Conservation (phyloP, 352 stramenopile genomes). For the Phytophthora aleatoria region DNA sequence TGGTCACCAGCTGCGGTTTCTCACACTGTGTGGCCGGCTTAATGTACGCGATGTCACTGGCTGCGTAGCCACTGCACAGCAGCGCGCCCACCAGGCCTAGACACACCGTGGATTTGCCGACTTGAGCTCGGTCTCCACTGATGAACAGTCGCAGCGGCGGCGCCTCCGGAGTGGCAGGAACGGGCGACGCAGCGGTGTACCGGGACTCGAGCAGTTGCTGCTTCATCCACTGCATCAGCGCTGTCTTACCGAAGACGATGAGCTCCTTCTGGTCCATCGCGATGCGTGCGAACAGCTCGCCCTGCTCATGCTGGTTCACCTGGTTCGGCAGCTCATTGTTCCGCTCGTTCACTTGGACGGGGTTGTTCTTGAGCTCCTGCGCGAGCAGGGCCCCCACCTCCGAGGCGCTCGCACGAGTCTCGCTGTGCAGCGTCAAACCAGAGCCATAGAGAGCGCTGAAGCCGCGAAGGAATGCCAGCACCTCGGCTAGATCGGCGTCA, state of each 20-base stretch:
- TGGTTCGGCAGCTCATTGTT: neutral
- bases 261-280: conserved; percentile 31
- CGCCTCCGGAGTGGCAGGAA: neutral
- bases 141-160: conserved; percentile 67
- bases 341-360: conserved; percentile 25
- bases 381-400: conserved; percentile 24
- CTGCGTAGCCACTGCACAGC: conserved; percentile 64
- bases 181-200: conserved; percentile 7
- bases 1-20: conserved; percentile 92
- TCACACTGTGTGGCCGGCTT: conserved; percentile 98
- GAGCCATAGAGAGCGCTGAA: conserved; percentile 64
- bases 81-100: conserved; percentile 93
- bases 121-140: conserved; percentile 85
- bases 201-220: conserved; percentile 40
- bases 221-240: conserved; percentile 43
- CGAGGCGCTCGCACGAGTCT: conserved; percentile 12
- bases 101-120: conserved; percentile 97
- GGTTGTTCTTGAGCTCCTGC: conserved; percentile 18
- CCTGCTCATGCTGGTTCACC: neutral
- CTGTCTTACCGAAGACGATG: conserved; percentile 33
- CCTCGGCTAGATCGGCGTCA: conserved; percentile 33
- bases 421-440: conserved; percentile 41
- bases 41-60: conserved; percentile 95
- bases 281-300: conserved; percentile 32
- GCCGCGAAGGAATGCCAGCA: conserved; percentile 50